Percentiles rank a stretch among this genome's conserved stretches.
These are phyloP conservation scores for Hypericum perforatum DNA, from an alignment of 345 rosid species.

Conservation along the genomic window DNA sequence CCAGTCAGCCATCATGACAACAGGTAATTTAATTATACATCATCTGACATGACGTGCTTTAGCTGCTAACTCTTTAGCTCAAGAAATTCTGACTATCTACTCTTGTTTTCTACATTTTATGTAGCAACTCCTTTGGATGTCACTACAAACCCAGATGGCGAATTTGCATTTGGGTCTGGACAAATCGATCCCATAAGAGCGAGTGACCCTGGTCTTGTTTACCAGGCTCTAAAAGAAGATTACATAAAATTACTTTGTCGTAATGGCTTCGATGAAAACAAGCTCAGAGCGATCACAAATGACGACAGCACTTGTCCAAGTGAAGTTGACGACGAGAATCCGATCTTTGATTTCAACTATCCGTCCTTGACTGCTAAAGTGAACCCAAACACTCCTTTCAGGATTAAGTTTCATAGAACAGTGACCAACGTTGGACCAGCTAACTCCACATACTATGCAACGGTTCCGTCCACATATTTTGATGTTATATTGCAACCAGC, in stretches of 20 bases:
- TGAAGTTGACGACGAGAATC: not conserved
- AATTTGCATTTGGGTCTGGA: too few relatives aligned
- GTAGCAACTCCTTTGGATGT: too few relatives aligned
- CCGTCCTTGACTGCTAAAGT: not conserved
- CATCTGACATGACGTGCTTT: not conserved
- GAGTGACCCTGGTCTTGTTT: too few relatives aligned
- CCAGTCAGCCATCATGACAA: too few relatives aligned
- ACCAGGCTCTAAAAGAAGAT: too few relatives aligned
- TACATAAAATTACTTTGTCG: too few relatives aligned
- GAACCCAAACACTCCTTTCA: not conserved
- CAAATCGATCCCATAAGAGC: too few relatives aligned
- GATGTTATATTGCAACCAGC: not conserved
- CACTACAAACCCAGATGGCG: too few relatives aligned
- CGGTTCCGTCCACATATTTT: not conserved
- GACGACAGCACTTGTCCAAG: slow-evolving; percentile 7
- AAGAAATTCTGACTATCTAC: slow-evolving; percentile 7
- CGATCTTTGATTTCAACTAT: not conserved
- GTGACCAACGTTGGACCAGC: slow-evolving; percentile 2
- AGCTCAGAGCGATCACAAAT: too few relatives aligned
- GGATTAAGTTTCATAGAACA: not conserved
- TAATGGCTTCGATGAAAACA: too few relatives aligned
- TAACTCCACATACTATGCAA: slow-evolving; percentile 2
- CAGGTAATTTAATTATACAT: too few relatives aligned
- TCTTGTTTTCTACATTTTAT: too few relatives aligned
- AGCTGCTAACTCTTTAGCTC: not conserved